Evolutionary conservation across 2,329 filamentous ascomycete genomes (phyloP), one percentile per base, ranked within the genome.

Genomic region (Colletotrichum sp.): DNA sequence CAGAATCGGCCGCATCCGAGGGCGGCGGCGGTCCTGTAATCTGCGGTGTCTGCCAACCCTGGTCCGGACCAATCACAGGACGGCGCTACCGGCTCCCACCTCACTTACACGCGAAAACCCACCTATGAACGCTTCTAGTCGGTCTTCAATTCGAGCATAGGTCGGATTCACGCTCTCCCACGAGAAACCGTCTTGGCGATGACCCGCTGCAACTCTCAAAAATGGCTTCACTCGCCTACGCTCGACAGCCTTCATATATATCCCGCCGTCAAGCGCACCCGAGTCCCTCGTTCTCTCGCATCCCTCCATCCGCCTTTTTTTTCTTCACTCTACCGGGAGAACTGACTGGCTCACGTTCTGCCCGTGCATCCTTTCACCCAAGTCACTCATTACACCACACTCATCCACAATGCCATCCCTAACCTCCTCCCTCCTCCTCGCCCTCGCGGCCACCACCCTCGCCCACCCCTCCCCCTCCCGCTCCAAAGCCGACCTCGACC

Each of bases 321-420:
- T 4, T 22, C 44, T 48, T 48, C n/a, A 6, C 5, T 48, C 12
- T 48, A 6, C 6, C 44, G 44, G 44, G 44, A 16, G 44, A 48
- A 48, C 44, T 48, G 57, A 30, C 57, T 60, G 26, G 57, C 52
- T 55, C 64, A 24, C 52, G n/a, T 63, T 36, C 28, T 24, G 8
- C 30, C 12, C n/a, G 44, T 24, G 18, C 52, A 60, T 6, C 26
- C 10, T 18, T 9, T 32, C 28, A 9, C 63, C 8, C n/a, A 16
- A 16, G 26, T 60, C 57, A n/a, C 28, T 60, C 57, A 30, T 60
- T 60, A 36, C 8, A 22, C 8, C 16, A 68, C n/a, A 24, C 5
- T 28, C 18, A 15, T 66, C 16, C 48, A 77, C 22, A 39, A 82
- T 82, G 81, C 80, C 76, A 59, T 79, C 79, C 73, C 68, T 78